A percentile compares a stretch with the other conserved stretches of the same genome.
phyloP scores from a whole-genome alignment of 2,329 filamentous ascomycete species.

The Exophiala spinifera region DNA sequence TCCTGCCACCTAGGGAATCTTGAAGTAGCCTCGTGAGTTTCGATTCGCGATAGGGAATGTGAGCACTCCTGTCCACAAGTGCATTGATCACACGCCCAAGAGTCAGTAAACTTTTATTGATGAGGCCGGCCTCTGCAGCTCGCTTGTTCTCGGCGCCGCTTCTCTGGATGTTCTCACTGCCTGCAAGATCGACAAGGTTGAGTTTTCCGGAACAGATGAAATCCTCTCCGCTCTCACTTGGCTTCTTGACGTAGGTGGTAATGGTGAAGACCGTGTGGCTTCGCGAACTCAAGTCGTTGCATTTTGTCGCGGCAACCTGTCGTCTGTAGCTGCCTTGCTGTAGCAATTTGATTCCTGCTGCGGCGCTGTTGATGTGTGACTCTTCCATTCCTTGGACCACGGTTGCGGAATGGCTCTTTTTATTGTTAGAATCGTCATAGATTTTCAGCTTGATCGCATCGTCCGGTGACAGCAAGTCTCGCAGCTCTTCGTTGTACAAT shows the following conservation, averaged over 20 bases:
- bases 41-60: slow-evolving; percentile 92
- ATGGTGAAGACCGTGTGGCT: slow-evolving; percentile 98
- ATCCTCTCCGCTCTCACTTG: slow-evolving; percentile 79
- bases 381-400: slow-evolving; percentile 98
- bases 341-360: slow-evolving; percentile 82
- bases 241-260: slow-evolving; percentile 82
- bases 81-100: slow-evolving; percentile 97
- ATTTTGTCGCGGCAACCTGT: slow-evolving; percentile 99
- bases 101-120: slow-evolving; percentile 96
- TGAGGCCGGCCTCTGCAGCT: slow-evolving; percentile 89
- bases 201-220: slow-evolving; percentile 88
- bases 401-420: slow-evolving; percentile 79
- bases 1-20: slow-evolving; percentile 91
- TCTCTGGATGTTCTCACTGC: slow-evolving; percentile 95
- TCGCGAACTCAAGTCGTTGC: slow-evolving; percentile 94
- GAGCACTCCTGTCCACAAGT: slow-evolving; percentile 80
- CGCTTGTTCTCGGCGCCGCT: slow-evolving; percentile 98
- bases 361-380: slow-evolving; percentile 80
- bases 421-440: slow-evolving; percentile 81
- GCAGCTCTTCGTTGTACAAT: slow-evolving; percentile 94
- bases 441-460: slow-evolving; percentile 89
- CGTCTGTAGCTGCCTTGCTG: slow-evolving; percentile 87
- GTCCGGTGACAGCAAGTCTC: slow-evolving; percentile 79
- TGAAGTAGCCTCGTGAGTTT: slow-evolving; percentile 92
- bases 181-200: slow-evolving; percentile 93